Evolutionary conservation across 768 basidiomycete species (phyloP).

Genomic region (Lentinula lateritia): DNA sequence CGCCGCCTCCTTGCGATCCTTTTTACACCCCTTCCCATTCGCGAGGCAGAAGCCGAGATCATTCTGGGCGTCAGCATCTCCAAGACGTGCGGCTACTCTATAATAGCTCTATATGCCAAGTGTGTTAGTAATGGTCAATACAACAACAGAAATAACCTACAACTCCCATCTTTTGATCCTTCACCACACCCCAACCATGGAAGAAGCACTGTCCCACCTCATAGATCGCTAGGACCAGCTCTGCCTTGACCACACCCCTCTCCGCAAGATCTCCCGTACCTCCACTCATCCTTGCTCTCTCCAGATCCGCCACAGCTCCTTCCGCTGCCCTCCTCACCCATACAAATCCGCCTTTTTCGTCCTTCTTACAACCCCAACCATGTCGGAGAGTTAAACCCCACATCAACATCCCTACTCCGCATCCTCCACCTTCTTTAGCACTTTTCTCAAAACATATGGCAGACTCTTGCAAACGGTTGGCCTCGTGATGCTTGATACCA

Average conservation of each 20-base stretch:
- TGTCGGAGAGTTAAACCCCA: conserved; percentile 82
- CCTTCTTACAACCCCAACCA: conserved; percentile 83
- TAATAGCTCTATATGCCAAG: conserved; percentile 65
- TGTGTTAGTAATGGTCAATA: neutral
- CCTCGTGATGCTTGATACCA: conserved; percentile 75
- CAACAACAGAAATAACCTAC: conserved; percentile 35
- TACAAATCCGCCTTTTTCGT: conserved; percentile 73
- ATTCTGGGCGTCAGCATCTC: conserved; percentile 82
- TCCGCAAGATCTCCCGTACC: neutral
- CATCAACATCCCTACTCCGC: conserved; percentile 89
- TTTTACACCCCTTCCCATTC: conserved; percentile 87
- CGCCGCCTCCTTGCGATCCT: conserved; percentile 79
- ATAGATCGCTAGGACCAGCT: conserved; percentile 84
- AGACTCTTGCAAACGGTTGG: conserved; percentile 51
- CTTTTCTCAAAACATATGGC: conserved; percentile 43
- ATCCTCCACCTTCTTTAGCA: conserved; percentile 71
- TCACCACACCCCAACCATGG: conserved; percentile 84
- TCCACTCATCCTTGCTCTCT: conserved; percentile 33
- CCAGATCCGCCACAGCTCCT: conserved; percentile 70
- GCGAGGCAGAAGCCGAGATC: conserved; percentile 82
- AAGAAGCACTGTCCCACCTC: conserved; percentile 93
- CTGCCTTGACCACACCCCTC: conserved; percentile 38
- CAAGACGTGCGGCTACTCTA: conserved; percentile 73
- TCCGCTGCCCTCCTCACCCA: conserved; percentile 85
- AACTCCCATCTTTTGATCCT: conserved; percentile 88